Evolutionary conservation across 768 basidiomycete species (phyloP), one percentile per base, ranked within the genome.

Genomic region (Calvatia gigantea): DNA sequence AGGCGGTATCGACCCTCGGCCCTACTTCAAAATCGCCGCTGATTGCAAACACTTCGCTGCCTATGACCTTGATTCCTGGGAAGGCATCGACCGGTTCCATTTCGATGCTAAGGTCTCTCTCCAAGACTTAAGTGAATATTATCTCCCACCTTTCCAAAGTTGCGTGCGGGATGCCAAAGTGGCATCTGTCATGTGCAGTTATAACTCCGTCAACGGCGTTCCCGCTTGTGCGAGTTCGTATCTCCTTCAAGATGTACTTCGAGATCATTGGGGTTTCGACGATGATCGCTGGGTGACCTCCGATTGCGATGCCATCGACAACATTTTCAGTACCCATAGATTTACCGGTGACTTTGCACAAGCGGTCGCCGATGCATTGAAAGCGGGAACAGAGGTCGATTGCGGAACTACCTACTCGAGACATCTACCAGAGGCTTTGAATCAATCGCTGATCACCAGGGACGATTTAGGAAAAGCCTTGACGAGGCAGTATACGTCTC

Each of bases 21-120:
- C 75, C 0, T 75, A 75, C 61, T 77, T 73, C 65, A 82, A 81
- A 63, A 66, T 83, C 55, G 70, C 75, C 8, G 80, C 81, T 1
- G 79, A 81, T 59, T 84, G 82, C 72, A 85, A 84, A 65, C 82
- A 85, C 65, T 83, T 74, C 58, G 79, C 82, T 1, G 82, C 75
- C 0, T 83, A 85, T 61, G 82, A 85, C 58, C 55, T 84, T 17
- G 83, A 83, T 55, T 66, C 79, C 57, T 84, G 83, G 83, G 64
- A 76, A 33, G 80, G 80, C 4, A 76, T 74, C 62, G 60, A 61
- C 42, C 79, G 82, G 19, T 74, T 69, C 51, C 69, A 75, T 0
- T 85, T 82, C 68, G 71, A 83, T 57, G 83, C 83, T 2, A 58
- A 74, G n/a, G 77, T 85, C 11, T 71, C 79, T 6, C 64, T 70